These are phyloP conservation scores for Pythium inflatum DNA, from an alignment of 352 stramenopile genomes.

Conservation along the genomic window DNA sequence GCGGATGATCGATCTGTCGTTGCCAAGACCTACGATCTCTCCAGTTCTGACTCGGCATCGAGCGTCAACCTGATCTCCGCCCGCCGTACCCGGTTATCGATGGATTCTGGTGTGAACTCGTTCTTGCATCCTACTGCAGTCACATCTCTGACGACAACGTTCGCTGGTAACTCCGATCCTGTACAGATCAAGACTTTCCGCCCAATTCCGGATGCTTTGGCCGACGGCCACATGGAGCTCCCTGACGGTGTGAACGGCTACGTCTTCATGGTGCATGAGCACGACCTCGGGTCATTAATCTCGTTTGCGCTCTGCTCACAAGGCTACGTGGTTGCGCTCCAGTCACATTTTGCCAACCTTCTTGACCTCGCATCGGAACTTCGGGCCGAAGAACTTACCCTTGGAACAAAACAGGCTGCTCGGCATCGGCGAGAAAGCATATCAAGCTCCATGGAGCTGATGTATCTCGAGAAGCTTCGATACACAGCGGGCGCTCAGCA, in stretches of 20 bases:
- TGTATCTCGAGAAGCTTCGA: constrained; percentile 75
- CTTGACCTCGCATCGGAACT: constrained; percentile 64
- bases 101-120: constrained; percentile 13
- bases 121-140: constrained; percentile 18
- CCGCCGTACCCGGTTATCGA: neutral
- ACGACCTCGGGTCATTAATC: constrained; percentile 83
- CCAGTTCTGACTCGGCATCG: constrained; percentile 17
- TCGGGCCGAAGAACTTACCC: constrained; percentile 28
- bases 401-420: constrained; percentile 18
- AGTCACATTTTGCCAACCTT: constrained; percentile 58
- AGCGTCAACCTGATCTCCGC: constrained; percentile 9
- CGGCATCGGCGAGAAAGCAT: constrained; percentile 25
- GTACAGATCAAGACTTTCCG: constrained; percentile 41
- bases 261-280: constrained; percentile 80
- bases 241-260: constrained; percentile 74
- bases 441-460: constrained; percentile 42
- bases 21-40: constrained; percentile 16
- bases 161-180: constrained; percentile 26
- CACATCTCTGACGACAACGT: constrained; percentile 20
- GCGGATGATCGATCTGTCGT: constrained; percentile 4
- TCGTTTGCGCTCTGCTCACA: constrained; percentile 78
- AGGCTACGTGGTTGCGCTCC: constrained; percentile 72
- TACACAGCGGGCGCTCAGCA: constrained; percentile 67
- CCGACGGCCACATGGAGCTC: constrained; percentile 76
- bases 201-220: constrained; percentile 47